Base-by-base conservation (phyloP, 331 rosid genomes). In the Malus hybrid region DNA sequence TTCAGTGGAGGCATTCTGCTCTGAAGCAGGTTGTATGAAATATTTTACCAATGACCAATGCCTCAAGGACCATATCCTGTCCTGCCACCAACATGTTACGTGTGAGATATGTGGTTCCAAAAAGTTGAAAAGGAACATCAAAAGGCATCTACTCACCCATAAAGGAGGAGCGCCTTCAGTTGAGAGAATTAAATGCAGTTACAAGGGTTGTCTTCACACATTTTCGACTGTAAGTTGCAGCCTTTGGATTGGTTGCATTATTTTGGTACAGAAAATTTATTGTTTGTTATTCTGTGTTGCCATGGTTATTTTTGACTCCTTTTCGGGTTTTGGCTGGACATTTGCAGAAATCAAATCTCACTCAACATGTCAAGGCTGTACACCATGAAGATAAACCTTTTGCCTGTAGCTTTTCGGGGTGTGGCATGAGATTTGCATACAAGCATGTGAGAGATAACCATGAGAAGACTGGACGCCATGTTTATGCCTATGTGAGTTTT, bases 371-470 rank as follows among this genome's bases (percentile, higher is more conserved):
- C 74, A 91, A 85, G 81, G 98, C 86, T 28, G 96, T 85, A 74
- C 98, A 93, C 80, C 79, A 86, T 3, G 65, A 83, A 36, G 70
- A 28, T 5, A 93, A 85, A 48, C 98, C 89, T 6, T 93, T 80
- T 72, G 76, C 64, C 11, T 93, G 98, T 66, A 76, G 93, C 74
- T 87, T 88, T 81, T 68, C 85, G 11, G 84, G 88, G 69, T 91
- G 98, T 79, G 91, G 93, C 66, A 81, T 85, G 97, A 91, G 94
- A 71, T 93, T 93, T 66, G 86, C 96, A 7, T 90, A 89, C 86
- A 93, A 91, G 78, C 98, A 93, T 3, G 97, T 93, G 39, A 80
- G 96, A 79, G 91, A 93, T 66, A 91, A 89, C 36, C 98, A 89
- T 6, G 95, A 91, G 82, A 90, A 86, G 72, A 81, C 84, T 2